phyloP scores from a whole-genome alignment of 192 early-diverging fungal species.

The Oehlia diaphana region DNA sequence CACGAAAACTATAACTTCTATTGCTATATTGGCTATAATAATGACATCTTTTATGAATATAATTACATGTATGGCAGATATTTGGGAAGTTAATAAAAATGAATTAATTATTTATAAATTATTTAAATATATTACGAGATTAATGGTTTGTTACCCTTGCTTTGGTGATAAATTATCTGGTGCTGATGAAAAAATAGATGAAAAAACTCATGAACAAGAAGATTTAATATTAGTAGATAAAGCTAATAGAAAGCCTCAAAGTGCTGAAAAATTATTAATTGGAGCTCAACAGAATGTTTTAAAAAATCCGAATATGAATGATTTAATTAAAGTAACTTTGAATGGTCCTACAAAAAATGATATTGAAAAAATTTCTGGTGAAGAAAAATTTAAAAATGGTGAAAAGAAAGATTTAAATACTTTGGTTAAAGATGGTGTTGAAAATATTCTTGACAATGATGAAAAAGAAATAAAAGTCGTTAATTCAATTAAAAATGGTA shows the following conservation, averaged over 20 bases:
- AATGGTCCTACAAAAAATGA: background rate
- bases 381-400: background rate
- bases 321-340: background rate
- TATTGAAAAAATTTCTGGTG: background rate
- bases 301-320: background rate
- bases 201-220: background rate
- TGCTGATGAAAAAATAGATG: background rate
- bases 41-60: slow-evolving; percentile 24
- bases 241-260: background rate
- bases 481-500: background rate
- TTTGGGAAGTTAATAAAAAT: slow-evolving; percentile 11
- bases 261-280: background rate
- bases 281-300: background rate
- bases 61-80: slow-evolving; percentile 11
- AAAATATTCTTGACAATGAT: background rate
- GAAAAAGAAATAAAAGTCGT: background rate
- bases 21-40: slow-evolving; percentile 20
- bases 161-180: slow-evolving; percentile 12
- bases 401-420: background rate
- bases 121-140: slow-evolving; percentile 16
- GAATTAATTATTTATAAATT: slow-evolving; percentile 16
- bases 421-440: background rate
- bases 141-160: slow-evolving; percentile 26
- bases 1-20: background rate
- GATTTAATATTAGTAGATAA: too few species aligned